Conservation (phyloP, 129 eudicot species). For the Solidago caesia region DNA sequence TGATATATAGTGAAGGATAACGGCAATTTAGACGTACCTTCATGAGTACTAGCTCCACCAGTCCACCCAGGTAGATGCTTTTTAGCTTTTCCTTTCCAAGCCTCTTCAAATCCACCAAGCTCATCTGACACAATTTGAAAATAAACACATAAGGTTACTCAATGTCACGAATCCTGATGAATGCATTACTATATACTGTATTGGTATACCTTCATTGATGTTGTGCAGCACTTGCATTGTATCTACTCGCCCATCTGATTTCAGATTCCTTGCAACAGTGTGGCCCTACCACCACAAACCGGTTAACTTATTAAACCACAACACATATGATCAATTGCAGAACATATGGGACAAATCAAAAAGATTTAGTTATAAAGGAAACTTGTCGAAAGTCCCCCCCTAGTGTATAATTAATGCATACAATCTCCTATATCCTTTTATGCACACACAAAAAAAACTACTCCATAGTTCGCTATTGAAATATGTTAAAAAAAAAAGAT, state of each 20-base stretch:
- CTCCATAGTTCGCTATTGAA: too few relatives aligned
- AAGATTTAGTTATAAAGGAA: background rate
- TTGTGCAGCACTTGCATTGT: slow-evolving; percentile 88
- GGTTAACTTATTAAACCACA: background rate
- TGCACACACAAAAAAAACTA: too few relatives aligned
- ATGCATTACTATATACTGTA: background rate
- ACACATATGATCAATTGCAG: background rate
- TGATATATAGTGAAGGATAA: background rate
- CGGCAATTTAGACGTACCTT: slow-evolving; percentile 22
- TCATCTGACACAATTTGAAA: slow-evolving; percentile 50
- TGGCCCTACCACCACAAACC: slow-evolving; percentile 60
- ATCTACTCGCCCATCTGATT: slow-evolving; percentile 79
- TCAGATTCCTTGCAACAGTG: slow-evolving; percentile 69
- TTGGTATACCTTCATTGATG: slow-evolving; percentile 55
- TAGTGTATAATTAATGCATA: too few relatives aligned
- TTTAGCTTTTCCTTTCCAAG: slow-evolving; percentile 77
- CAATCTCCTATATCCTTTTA: too few relatives aligned
- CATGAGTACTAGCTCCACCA: slow-evolving; percentile 35
- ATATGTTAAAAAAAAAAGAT: too few relatives aligned
- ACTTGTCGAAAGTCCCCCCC: too few relatives aligned
- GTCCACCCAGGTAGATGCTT: slow-evolving; percentile 68
- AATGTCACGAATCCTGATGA: background rate
- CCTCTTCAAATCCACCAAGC: slow-evolving; percentile 69
- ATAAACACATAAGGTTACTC: background rate
- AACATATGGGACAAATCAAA: background rate